Conservation (phyloP, 768 basidiomycete species). For the Coprinellus aureogranulatus region DNA sequence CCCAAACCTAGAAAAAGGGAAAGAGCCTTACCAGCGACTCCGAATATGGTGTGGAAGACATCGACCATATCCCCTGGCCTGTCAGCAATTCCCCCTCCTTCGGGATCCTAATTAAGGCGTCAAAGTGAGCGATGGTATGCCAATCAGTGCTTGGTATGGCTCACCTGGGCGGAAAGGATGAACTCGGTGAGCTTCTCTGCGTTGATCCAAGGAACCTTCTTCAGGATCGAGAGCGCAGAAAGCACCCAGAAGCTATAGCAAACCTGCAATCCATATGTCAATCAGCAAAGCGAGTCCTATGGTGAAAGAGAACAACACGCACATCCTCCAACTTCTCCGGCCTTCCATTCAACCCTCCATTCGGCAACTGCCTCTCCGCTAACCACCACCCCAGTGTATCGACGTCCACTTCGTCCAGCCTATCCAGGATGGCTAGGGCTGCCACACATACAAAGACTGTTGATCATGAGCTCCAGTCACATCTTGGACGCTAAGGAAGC, state of each 20-base stretch:
- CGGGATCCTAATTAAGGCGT: constrained; percentile 61
- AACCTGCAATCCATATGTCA: constrained; percentile 50
- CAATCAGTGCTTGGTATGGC: constrained; percentile 1
- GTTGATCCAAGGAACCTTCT: constrained; percentile 86
- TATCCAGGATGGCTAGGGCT: constrained; percentile 82
- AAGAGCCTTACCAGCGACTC: constrained; percentile 65
- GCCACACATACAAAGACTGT: constrained; percentile 89
- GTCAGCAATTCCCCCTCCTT: constrained; percentile 92
- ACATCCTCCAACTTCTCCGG: constrained; percentile 98
- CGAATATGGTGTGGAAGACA: constrained; percentile 96
- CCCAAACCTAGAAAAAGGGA: background rate
- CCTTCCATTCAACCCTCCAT: constrained; percentile 93
- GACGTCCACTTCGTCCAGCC: constrained; percentile 73
- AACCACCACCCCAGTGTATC: constrained; percentile 92
- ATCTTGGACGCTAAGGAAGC: no score
- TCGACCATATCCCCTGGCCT: constrained; percentile 91
- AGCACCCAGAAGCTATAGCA: constrained; percentile 99
- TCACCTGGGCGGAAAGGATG: constrained; percentile 81
- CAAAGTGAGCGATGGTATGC: background rate
- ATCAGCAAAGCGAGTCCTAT: background rate
- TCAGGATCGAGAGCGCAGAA: constrained; percentile 81
- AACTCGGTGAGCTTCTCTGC: constrained; percentile 71
- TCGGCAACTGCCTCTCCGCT: constrained; percentile 87
- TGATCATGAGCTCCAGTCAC: no score
- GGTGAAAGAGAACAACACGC: constrained; percentile 34